A percentile compares a stretch with the other conserved stretches of the same genome.
Evolutionary conservation across 305 asterid genomes (phyloP).

Genomic region (Coffea humblotiana): DNA sequence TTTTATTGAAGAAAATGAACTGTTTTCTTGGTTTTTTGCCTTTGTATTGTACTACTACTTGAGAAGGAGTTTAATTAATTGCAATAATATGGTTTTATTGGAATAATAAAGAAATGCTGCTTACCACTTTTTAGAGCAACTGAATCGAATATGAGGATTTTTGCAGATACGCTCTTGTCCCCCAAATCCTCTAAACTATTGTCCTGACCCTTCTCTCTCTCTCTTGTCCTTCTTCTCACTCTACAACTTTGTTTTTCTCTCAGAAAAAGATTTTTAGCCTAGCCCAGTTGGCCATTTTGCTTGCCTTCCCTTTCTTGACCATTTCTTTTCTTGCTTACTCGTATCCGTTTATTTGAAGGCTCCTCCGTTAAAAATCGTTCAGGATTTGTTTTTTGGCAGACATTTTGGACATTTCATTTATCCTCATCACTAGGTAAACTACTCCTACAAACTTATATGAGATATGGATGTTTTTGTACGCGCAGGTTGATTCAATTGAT

Average conservation of each 20-base stretch:
- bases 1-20: background rate
- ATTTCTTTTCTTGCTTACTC: background rate
- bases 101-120: constrained; percentile 24
- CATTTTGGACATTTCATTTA: constrained; percentile 5
- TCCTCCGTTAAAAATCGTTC: background rate
- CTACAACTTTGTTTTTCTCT: constrained; percentile 15
- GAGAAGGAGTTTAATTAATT: constrained; percentile 9
- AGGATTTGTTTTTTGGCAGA: background rate
- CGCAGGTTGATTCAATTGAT: no score
- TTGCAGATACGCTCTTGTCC: constrained; percentile 68
- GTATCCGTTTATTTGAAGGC: background rate
- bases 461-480: no score
- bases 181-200: constrained; percentile 33
- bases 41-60: constrained; percentile 3
- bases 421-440: background rate
- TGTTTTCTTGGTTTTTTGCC: constrained; percentile 10
- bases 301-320: background rate
- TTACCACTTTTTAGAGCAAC: constrained; percentile 46
- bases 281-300: constrained; percentile 16
- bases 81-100: constrained; percentile 16
- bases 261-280: constrained; percentile 8
- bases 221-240: constrained; percentile 7
- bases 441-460: background rate
- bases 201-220: constrained; percentile 6
- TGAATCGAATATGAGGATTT: constrained; percentile 79